Conservation (phyloP, 2,329 filamentous ascomycete genomes). For the Monosporascus sp. region DNA sequence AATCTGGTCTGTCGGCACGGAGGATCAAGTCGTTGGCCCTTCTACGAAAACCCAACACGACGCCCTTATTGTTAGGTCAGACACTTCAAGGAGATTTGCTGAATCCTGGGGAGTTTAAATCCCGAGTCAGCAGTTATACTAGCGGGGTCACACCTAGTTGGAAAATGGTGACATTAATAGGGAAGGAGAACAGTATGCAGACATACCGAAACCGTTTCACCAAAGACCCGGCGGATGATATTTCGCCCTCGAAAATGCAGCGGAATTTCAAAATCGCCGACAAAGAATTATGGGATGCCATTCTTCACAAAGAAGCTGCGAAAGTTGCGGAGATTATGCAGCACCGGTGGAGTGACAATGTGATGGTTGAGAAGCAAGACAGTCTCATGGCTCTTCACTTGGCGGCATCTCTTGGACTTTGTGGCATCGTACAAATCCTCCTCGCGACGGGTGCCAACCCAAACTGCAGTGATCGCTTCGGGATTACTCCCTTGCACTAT, state of each 20-base stretch:
- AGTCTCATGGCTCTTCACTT: conserved; percentile 6
- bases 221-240: conserved; percentile 2
- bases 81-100: conserved; percentile 3
- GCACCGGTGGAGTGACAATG: conserved; percentile 7
- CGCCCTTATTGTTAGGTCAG: not conserved
- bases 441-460: conserved; percentile 4
- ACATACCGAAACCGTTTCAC: conserved; percentile 8
- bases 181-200: conserved; percentile 2
- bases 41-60: conserved; percentile 1
- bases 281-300: conserved; percentile 8
- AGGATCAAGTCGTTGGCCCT: conserved; percentile 7
- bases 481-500: conserved; percentile 7
- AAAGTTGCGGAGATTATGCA: conserved; percentile 6
- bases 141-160: conserved; percentile 5
- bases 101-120: conserved; percentile 5
- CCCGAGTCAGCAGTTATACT: conserved; percentile 3
- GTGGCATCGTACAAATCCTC: conserved; percentile 6
- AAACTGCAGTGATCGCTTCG: conserved; percentile 4
- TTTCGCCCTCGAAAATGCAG: conserved; percentile 3
- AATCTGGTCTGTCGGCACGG: not conserved
- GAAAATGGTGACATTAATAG: conserved; percentile 1
- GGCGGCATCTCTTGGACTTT: conserved; percentile 7
- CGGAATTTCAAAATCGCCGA: conserved; percentile 8
- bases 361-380: conserved; percentile 8
- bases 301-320: conserved; percentile 4